Conservation (phyloP, 306 rosid species). For the Cicer bijugum region DNA sequence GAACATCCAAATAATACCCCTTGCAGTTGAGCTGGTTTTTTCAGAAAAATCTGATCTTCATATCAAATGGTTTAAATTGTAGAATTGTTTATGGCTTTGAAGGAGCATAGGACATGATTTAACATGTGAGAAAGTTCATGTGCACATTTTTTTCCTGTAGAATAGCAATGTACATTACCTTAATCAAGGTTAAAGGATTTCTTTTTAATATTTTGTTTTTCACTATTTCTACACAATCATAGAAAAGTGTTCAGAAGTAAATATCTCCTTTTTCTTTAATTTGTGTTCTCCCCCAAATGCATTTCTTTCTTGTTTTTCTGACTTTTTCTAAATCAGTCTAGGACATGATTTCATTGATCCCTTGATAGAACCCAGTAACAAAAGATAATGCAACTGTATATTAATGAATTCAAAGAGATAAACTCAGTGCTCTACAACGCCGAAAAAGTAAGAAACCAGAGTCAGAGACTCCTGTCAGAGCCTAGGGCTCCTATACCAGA, state of each 20-base stretch:
- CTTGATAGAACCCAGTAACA: no score
- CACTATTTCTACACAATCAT: neutral
- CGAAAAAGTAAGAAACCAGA: no score
- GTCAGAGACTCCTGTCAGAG: no score
- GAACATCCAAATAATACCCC: neutral
- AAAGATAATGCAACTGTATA: no score
- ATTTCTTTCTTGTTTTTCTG: neutral
- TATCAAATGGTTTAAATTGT: neutral
- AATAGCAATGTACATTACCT: neutral
- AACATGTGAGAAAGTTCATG: neutral
- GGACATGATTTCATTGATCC: neutral
- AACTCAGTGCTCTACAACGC: no score
- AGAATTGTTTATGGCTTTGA: neutral
- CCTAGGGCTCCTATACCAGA: no score
- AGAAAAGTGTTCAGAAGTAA: neutral
- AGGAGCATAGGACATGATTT: neutral
- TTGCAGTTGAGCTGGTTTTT: neutral
- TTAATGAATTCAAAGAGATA: no score
- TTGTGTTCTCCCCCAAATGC: constrained; percentile 3
- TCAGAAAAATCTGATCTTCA: neutral
- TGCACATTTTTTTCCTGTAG: neutral
- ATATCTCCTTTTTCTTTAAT: neutral
- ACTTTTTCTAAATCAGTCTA: constrained; percentile 9
- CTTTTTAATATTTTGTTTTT: neutral
- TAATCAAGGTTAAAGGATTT: neutral